Evolutionary conservation across 192 early-diverging fungal species (phyloP), one percentile per base, ranked within the genome.

Genomic region (Podila minutissima): DNA sequence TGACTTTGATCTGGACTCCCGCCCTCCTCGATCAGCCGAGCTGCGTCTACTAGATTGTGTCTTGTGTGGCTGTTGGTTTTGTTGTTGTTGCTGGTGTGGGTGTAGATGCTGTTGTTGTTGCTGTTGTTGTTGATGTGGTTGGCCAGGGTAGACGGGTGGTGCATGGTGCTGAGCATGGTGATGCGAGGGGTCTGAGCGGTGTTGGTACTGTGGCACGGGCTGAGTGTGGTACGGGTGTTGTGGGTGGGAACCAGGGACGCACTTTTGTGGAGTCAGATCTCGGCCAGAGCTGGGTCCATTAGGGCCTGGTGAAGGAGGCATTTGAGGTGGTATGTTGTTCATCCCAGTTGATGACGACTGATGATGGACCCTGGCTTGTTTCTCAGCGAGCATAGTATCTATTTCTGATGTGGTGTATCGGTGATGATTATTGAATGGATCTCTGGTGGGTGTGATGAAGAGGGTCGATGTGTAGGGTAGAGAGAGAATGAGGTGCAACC

Each of bases 11-110:
- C 62, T 71, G 59, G 58, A 62, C 28, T 67, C 68, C 4, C 37
- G 46, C n/a, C 63, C 67, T 37, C 69, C 67, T 37, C 69, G 63
- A 63, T 71, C 69, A 15, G 28, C 35, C 32, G 75, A 71, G 5
- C 64, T 46, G 19, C 64, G 68, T 28, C 64, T 53, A 12, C 55
- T 22, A n/a, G 66, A 69, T 17, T 38, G 7, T 20, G 68, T 29
- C 49, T 17, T 46, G 41, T 46, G 41, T 15, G 41, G 13, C 2
- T 71, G 68, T 35, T 49, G 63, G 33, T 62, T 48, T 33, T 48
- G 57, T 26, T 71, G 69, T 26, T 67, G 68, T 20, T n/a, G n/a
- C n/a, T 70, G 68, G 4, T 77, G 69, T 37, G 29, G n/a, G 15
- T 66, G 58, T 13, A 33, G 46, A 9, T 67, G 68, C 6, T 76